A percentile compares a stretch with the other conserved stretches of the same genome.
Conservation (phyloP, 306 rosid genomes). For the Dalbergia cultrata region DNA sequence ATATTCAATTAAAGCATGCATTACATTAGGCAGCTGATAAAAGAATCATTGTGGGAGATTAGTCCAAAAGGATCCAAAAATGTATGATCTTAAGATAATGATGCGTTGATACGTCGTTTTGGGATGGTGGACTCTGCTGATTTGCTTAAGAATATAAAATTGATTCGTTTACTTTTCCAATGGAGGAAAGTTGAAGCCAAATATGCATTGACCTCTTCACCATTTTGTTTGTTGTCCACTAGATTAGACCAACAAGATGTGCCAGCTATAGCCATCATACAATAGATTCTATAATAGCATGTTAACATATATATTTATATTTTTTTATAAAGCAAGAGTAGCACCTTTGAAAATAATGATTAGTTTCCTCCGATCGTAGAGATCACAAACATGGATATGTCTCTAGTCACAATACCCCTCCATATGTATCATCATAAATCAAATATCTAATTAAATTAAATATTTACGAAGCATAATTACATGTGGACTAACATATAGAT, state of each 20-base stretch:
- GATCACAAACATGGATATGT: no score
- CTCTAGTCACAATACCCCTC: no score
- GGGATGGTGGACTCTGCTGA: constrained; percentile 30
- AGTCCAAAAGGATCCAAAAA: constrained; percentile 41
- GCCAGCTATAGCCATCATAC: constrained; percentile 59
- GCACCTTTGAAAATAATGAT: no score
- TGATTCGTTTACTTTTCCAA: constrained; percentile 22
- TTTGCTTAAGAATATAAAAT: constrained; percentile 15
- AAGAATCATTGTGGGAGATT: constrained; percentile 48
- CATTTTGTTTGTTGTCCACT: constrained; percentile 42
- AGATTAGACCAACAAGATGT: constrained; percentile 46
- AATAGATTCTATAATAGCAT: not conserved
- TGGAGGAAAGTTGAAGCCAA: constrained; percentile 34
- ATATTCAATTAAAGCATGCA: constrained; percentile 41
- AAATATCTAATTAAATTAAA: no score
- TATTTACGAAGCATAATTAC: no score
- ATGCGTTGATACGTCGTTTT: constrained; percentile 21
- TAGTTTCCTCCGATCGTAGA: no score
- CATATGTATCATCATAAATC: no score
- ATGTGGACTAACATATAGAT: not conserved
- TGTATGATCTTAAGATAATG: constrained; percentile 47
- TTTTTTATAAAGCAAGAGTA: no score
- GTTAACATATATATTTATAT: no score
- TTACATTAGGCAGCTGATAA: constrained; percentile 41
- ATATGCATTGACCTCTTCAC: constrained; percentile 56